Percentiles rank a stretch among this genome's conserved stretches.
These are phyloP conservation scores for Chrysophaeum taylorii DNA, from an alignment of 352 stramenopile genomes.

Conservation along the genomic window DNA sequence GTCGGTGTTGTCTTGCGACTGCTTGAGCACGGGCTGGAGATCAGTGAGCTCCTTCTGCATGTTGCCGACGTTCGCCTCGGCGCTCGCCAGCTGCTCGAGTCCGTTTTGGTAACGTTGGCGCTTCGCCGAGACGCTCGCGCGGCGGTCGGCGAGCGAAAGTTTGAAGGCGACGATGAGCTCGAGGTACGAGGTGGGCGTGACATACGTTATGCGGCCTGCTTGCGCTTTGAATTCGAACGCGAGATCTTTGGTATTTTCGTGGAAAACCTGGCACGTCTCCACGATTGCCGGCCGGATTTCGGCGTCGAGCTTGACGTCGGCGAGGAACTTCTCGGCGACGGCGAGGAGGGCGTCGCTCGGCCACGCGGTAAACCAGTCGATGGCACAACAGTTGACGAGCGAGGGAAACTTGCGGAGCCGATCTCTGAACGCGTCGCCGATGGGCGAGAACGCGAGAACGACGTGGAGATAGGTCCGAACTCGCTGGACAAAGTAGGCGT, in stretches of 20 bases:
- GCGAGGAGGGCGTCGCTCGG: conserved; percentile 76
- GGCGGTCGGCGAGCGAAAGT: conserved; percentile 61
- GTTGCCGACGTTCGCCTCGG: conserved; percentile 74
- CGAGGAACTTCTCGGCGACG: conserved; percentile 79
- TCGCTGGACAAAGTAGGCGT: conserved; percentile 78
- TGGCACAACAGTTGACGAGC: conserved; percentile 92
- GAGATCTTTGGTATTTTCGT: conserved; percentile 70
- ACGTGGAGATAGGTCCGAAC: conserved; percentile 81
- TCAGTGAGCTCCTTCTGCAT: conserved; percentile 87
- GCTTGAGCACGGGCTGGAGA: conserved; percentile 76
- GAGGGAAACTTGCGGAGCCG: conserved; percentile 83
- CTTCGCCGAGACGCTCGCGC: conserved; percentile 56
- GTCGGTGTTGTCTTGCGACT: conserved; percentile 78
- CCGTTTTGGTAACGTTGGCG: conserved; percentile 73
- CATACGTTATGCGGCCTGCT: conserved; percentile 78
- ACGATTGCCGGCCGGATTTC: conserved; percentile 65
- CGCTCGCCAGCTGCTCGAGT: conserved; percentile 82
- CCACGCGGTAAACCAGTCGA: conserved; percentile 91
- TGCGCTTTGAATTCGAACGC: conserved; percentile 64
- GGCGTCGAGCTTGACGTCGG: conserved; percentile 69
- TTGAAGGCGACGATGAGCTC: conserved; percentile 88
- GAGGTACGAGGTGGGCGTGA: conserved; percentile 85
- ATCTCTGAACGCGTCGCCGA: conserved; percentile 82
- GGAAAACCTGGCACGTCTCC: conserved; percentile 79
- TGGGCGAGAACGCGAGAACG: conserved; percentile 81